These are phyloP conservation scores for Herpetomonas tarakana DNA, from an alignment of 208 protist species.

Conservation along the genomic window DNA sequence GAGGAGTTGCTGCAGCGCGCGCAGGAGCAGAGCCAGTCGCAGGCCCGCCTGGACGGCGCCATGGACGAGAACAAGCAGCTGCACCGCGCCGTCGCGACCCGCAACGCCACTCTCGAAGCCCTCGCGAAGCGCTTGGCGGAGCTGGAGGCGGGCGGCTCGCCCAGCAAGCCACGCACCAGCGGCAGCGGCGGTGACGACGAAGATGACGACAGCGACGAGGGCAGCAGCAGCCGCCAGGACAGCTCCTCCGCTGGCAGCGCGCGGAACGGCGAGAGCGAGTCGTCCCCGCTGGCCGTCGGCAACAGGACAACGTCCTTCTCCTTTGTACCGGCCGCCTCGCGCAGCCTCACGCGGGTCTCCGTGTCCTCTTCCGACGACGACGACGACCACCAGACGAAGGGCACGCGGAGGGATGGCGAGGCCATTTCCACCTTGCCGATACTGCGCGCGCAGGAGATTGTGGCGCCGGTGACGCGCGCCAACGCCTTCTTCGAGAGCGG, in stretches of 20 bases:
- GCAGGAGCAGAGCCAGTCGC: slow-evolving; percentile 20
- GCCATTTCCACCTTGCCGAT: not conserved
- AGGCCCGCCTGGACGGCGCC: slow-evolving; percentile 35
- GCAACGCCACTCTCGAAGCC: slow-evolving; percentile 40
- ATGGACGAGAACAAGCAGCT: slow-evolving; percentile 33
- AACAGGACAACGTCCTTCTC: not conserved
- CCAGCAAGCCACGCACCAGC: not conserved
- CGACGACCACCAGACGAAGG: not conserved
- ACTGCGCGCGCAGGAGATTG: slow-evolving; percentile 6
- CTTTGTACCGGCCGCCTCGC: not conserved
- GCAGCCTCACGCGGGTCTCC: slow-evolving; percentile 1
- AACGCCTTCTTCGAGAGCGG: slow-evolving; percentile 43
- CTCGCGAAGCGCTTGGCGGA: slow-evolving; percentile 45
- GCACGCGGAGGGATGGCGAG: slow-evolving; percentile 9
- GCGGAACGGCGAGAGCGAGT: not conserved
- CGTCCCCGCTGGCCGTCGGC: not conserved
- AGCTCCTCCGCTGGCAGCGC: not conserved
- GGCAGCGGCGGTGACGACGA: not conserved
- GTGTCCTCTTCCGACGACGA: slow-evolving; percentile 6
- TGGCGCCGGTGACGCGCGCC: slow-evolving; percentile 4
- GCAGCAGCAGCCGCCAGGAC: not conserved
- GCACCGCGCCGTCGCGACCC: slow-evolving; percentile 25
- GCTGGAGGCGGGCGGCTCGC: slow-evolving; percentile 36
- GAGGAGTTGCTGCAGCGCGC: slow-evolving; percentile 27
- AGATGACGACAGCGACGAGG: not conserved